Evolutionary conservation across 2,329 filamentous ascomycete species (phyloP), one percentile per base, ranked within the genome.

Genomic region (Diatrype stigma): DNA sequence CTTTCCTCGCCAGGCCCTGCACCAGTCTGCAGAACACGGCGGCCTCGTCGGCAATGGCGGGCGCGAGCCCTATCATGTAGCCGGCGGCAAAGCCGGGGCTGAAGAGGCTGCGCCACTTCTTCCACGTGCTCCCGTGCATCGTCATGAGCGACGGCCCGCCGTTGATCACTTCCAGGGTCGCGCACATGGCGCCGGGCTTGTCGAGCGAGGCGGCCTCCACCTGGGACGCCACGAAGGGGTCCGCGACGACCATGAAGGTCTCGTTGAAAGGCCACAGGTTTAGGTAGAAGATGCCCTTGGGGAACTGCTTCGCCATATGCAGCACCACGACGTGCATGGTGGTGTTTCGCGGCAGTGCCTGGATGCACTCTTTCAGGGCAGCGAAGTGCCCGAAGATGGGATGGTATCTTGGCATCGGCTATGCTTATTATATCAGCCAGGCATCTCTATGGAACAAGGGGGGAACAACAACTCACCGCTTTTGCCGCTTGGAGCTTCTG

Each of bases 141-240:
- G 58, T 52, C 45, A 75, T 65, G 37, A 73, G 74, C 45, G 79
- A 76, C 50, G 78, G 76, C 11, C 76, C 76, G 7, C 56, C 56
- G 19, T 49, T 60, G 40, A 60, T 56, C 28, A 55, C 44, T 16
- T 61, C 78, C 69, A 52, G 23, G 1, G 48, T 57, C 3, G 19
- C 23, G 30, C 53, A 56, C 22, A 59, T 55, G 3, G 19, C 38
- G 7, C 17, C 6, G 7, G 54, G 53, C 49, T 61, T 62, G 47
- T 54, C 51, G 19, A 60, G 50, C 17, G 44, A 52, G 2, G 54
- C 55, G 11, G 56, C 47, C 35, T 60, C 57, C 5, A 60, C 53
- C 45, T 62, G 56, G 11, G 54, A 49, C 1, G 58, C 57, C 1
- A 38, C 48, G 6, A 46, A 23, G 6, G 53, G 51, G 40, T 57